These are phyloP conservation scores for Lactarius evosmus DNA, from an alignment of 768 basidiomycete genomes.

Conservation along the genomic window DNA sequence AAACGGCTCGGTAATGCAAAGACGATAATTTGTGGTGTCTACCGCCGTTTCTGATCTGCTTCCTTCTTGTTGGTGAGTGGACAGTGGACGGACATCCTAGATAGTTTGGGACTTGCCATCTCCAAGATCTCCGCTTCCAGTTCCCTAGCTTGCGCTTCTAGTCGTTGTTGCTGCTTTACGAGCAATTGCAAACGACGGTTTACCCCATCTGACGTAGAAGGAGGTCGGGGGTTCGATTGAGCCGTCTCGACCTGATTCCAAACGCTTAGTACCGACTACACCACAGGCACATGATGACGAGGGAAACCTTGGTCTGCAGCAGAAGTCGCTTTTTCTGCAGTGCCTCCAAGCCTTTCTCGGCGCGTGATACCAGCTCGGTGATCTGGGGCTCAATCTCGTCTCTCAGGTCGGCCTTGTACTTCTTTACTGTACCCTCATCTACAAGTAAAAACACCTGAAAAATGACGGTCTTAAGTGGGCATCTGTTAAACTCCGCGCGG, in stretches of 20 bases:
- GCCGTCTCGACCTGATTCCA: slow-evolving; percentile 49
- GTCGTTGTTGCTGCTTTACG: slow-evolving; percentile 59
- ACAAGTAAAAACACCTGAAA: slow-evolving; percentile 71
- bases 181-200: slow-evolving; percentile 61
- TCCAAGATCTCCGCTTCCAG: slow-evolving; percentile 61
- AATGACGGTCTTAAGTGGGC: neutral
- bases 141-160: slow-evolving; percentile 59
- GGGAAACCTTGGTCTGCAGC: slow-evolving; percentile 60
- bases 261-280: neutral
- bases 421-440: slow-evolving; percentile 66
- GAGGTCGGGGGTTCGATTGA: slow-evolving; percentile 40
- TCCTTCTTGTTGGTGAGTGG: slow-evolving; percentile 14
- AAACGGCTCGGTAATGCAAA: neutral
- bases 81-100: neutral
- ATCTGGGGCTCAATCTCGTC: slow-evolving; percentile 83
- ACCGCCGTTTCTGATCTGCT: slow-evolving; percentile 26
- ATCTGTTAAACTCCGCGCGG: neutral
- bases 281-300: neutral
- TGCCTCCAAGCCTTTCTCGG: slow-evolving; percentile 62
- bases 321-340: slow-evolving; percentile 60
- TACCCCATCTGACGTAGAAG: slow-evolving; percentile 47
- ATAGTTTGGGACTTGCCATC: slow-evolving; percentile 40
- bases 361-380: slow-evolving; percentile 65
- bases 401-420: slow-evolving; percentile 70
- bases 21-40: neutral